phyloP scores from a whole-genome alignment of 768 basidiomycete genomes.

The Rhodotorula babjevae region DNA sequence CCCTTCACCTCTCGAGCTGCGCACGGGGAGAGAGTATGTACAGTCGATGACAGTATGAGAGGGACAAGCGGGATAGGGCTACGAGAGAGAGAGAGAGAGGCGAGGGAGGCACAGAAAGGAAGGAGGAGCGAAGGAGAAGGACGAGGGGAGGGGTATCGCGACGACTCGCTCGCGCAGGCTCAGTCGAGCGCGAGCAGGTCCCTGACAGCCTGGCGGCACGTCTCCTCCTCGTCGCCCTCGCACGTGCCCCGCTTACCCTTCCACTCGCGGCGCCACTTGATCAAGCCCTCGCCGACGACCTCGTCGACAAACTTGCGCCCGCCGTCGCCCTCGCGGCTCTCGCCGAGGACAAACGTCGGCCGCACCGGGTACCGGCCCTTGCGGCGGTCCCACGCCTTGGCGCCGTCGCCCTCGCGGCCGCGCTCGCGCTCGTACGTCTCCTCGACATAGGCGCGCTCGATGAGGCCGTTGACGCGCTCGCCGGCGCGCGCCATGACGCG shows the following conservation, averaged over 20 bases:
- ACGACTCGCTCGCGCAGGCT: too few relatives aligned
- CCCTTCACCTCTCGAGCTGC: too few relatives aligned
- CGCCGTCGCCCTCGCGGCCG: constrained; percentile 13
- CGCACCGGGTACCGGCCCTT: constrained; percentile 31
- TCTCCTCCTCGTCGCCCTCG: constrained; percentile 10
- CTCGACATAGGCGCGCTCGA: constrained; percentile 26
- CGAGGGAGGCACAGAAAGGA: too few relatives aligned
- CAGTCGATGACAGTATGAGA: too few relatives aligned
- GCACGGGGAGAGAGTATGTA: too few relatives aligned
- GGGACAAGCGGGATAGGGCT: too few relatives aligned
- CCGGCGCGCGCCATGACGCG: constrained; percentile 22
- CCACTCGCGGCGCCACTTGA: constrained; percentile 31
- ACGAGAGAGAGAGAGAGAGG: too few relatives aligned
- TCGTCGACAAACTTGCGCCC: constrained; percentile 26
- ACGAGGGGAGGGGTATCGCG: too few relatives aligned
- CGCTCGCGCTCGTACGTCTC: constrained; percentile 26
- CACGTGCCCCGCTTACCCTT: constrained; percentile 16
- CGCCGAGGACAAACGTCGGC: constrained; percentile 32
- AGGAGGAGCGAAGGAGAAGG: too few relatives aligned
- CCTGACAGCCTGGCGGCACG: constrained; percentile 17
- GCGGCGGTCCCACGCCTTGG: constrained; percentile 27
- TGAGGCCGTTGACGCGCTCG: constrained; percentile 18
- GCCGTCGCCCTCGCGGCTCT: constrained; percentile 1
- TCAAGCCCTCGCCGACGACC: constrained; percentile 27
- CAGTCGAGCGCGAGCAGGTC: constrained; percentile 28